These are phyloP conservation scores for Pichia thaimueangensis DNA, from an alignment of 805 yeast species.

Conservation along the genomic window DNA sequence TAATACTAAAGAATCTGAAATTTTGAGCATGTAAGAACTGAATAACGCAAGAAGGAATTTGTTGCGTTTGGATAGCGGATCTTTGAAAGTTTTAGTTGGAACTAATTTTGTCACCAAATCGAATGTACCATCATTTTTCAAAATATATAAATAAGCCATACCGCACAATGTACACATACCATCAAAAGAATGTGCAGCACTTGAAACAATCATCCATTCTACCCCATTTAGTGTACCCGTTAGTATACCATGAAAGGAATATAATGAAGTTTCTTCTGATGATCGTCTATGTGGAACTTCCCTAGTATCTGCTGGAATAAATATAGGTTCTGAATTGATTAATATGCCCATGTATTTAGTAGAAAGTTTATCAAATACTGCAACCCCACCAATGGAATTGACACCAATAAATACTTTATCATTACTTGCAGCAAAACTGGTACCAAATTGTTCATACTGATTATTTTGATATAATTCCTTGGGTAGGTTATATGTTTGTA, in stretches of 20 bases:
- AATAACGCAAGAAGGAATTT: slow-evolving; percentile 15
- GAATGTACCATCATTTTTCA: slow-evolving; percentile 1
- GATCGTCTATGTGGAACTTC: slow-evolving; percentile 5
- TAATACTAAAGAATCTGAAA: slow-evolving; percentile 21
- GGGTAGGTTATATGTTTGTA: slow-evolving; percentile 20
- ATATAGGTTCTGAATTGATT: background rate
- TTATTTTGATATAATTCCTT: slow-evolving; percentile 8
- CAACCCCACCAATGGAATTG: slow-evolving; percentile 33
- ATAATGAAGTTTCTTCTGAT: slow-evolving; percentile 24
- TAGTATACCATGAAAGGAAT: slow-evolving; percentile 24
- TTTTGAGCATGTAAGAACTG: slow-evolving; percentile 16
- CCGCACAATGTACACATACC: slow-evolving; percentile 35
- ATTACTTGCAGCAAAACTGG: slow-evolving; percentile 25
- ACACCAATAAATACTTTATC: slow-evolving; percentile 31
- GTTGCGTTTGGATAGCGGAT: background rate
- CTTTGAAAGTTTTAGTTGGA: slow-evolving; percentile 6
- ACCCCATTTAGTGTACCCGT: slow-evolving; percentile 15
- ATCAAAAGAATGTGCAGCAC: slow-evolving; percentile 24
- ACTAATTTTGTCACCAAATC: slow-evolving; percentile 14
- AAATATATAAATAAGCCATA: slow-evolving; percentile 27
- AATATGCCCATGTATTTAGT: background rate
- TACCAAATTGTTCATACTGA: slow-evolving; percentile 40
- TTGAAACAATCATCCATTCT: slow-evolving; percentile 28
- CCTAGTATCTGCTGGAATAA: background rate
- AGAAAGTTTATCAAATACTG: slow-evolving; percentile 27